Conservation (phyloP, 1,139 yeast genomes). For the Blastobotrys petasosporus region DNA sequence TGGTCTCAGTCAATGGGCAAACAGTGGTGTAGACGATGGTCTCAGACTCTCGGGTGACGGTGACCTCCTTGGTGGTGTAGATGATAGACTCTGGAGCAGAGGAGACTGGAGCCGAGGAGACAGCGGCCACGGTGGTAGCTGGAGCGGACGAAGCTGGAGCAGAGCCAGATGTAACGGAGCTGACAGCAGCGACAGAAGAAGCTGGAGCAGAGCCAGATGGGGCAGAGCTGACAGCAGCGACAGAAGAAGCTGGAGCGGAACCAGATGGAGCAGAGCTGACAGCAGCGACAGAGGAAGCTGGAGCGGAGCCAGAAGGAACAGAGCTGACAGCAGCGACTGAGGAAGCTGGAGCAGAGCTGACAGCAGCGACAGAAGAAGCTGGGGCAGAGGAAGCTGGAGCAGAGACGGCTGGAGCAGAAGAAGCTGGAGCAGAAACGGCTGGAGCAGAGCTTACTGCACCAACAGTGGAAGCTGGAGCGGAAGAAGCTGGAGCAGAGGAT, state of each 20-base stretch:
- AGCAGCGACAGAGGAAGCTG: no score
- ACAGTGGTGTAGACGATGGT: conserved; percentile 16
- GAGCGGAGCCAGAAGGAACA: no score
- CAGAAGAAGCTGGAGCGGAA: no score
- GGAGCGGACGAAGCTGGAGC: no score
- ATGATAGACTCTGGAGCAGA: conserved; percentile 7
- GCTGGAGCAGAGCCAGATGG: no score
- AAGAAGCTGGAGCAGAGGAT: no score
- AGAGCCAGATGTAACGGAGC: neutral
- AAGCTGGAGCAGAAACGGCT: neutral
- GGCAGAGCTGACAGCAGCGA: no score
- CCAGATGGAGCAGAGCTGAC: no score
- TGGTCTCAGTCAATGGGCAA: conserved; percentile 17
- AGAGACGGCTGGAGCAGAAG: neutral
- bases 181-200: no score
- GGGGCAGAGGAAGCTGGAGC: neutral
- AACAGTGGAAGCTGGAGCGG: neutral
- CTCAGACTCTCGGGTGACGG: conserved; percentile 12
- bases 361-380: neutral
- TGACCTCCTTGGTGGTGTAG: conserved; percentile 13
- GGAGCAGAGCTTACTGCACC: conserved; percentile 1
- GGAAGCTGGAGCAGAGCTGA: neutral
- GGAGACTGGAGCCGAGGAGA: conserved; percentile 3
- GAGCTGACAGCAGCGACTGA: neutral
- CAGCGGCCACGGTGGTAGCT: conserved; percentile 12